Evolutionary conservation across 2,329 filamentous ascomycete genomes (phyloP).

Genomic region (Gliomastix tumulicola): DNA sequence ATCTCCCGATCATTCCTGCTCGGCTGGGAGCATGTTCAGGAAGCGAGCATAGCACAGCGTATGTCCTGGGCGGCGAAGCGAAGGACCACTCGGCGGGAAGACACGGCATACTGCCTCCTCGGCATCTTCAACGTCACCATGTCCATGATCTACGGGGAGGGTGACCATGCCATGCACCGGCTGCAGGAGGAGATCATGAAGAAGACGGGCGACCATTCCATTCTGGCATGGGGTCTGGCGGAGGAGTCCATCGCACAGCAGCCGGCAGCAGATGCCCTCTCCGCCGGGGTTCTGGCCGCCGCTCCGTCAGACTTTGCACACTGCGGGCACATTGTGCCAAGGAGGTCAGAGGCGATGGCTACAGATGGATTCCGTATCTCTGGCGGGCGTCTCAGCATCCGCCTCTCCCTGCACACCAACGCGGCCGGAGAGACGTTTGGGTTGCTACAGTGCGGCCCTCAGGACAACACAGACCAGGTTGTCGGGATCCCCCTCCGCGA

Average conservation of each 20-base stretch:
- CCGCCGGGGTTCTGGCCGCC: background rate
- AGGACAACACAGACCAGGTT: background rate
- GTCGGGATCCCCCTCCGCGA: background rate
- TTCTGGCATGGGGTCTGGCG: conserved; percentile 15
- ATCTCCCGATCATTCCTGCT: conserved; percentile 1
- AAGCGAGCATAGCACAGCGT: conserved; percentile 8
- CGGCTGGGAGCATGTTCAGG: background rate
- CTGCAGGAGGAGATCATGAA: conserved; percentile 12
- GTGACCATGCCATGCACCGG: conserved; percentile 8
- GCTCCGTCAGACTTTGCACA: background rate
- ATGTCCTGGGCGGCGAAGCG: conserved; percentile 11
- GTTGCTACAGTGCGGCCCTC: background rate
- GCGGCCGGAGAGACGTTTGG: background rate
- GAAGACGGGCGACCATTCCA: conserved; percentile 11
- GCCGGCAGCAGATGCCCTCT: too few relatives aligned
- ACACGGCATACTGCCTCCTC: conserved; percentile 13
- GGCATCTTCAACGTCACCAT: conserved; percentile 13
- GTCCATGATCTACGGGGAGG: conserved; percentile 13
- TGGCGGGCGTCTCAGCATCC: background rate
- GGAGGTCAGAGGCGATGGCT: background rate
- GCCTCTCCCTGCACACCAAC: background rate
- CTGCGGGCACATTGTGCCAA: background rate
- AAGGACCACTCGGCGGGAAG: conserved; percentile 10
- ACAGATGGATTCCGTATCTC: background rate
- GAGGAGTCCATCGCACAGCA: too few relatives aligned